Percentiles rank a stretch among this genome's conserved stretches.
These are phyloP conservation scores for Emmonsia crescens DNA, from an alignment of 2,329 filamentous ascomycete genomes.

Conservation along the genomic window DNA sequence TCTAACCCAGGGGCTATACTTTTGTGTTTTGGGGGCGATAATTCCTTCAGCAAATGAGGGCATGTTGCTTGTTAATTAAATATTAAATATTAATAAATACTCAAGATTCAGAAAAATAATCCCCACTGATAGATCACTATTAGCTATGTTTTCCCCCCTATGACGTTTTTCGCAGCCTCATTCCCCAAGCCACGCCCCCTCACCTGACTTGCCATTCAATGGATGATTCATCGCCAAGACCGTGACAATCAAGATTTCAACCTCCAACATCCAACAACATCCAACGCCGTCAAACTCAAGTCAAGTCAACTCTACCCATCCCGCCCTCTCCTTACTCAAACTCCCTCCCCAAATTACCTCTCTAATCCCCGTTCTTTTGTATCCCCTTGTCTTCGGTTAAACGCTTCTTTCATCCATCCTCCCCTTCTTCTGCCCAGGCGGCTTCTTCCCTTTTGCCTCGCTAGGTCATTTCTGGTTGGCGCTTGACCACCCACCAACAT, in stretches of 20 bases:
- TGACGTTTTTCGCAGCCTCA: background rate
- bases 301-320: no score
- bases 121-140: no score
- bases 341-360: background rate
- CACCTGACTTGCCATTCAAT: background rate
- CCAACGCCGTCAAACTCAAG: no score
- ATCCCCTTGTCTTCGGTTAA: background rate
- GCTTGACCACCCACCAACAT: background rate
- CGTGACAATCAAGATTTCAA: background rate
- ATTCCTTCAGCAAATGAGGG: no score
- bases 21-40: no score
- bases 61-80: no score
- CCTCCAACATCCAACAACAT: background rate
- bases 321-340: background rate
- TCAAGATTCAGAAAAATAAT: no score
- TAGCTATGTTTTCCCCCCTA: background rate
- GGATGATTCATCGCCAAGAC: background rate
- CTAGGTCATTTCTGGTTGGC: background rate
- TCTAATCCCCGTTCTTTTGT: background rate
- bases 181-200: background rate
- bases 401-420: background rate
- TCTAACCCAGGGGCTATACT: no score
- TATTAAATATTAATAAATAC: no score
- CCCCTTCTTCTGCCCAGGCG: background rate
- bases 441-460: background rate